Evolutionary conservation across 1,284 basidiomycete genomes (phyloP).

Genomic region (Ganoderma lingzhi): DNA sequence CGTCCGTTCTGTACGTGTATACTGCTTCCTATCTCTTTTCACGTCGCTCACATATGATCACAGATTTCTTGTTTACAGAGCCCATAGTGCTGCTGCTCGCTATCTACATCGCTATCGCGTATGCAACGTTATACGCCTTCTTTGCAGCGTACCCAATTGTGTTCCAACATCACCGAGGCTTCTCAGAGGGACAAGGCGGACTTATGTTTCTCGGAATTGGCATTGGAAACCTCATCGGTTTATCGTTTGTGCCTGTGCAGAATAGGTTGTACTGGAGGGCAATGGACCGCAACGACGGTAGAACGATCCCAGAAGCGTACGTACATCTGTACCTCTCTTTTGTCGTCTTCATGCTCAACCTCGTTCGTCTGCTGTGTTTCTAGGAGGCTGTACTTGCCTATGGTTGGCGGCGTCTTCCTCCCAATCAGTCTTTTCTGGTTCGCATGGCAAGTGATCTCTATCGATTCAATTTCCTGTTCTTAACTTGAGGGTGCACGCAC

Average conservation of each 20-base stretch:
- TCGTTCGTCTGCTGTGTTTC: constrained; percentile 19
- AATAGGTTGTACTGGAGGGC: constrained; percentile 64
- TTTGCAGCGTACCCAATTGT: constrained; percentile 71
- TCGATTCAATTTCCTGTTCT: neutral
- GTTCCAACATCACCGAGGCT: constrained; percentile 66
- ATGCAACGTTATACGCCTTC: constrained; percentile 65
- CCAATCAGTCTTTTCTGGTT: constrained; percentile 75
- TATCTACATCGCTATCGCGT: constrained; percentile 74
- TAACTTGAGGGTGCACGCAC: neutral
- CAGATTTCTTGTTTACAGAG: constrained; percentile 72
- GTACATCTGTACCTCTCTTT: constrained; percentile 31
- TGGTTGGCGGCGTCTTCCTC: constrained; percentile 60
- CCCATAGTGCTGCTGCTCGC: constrained; percentile 74
- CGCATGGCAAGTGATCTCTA: constrained; percentile 46
- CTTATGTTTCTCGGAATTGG: constrained; percentile 75
- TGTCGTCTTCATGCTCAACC: neutral
- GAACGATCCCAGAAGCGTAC: constrained; percentile 68
- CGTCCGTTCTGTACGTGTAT: constrained; percentile 63
- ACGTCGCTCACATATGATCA: neutral
- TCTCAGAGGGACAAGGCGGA: constrained; percentile 65
- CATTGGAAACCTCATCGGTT: constrained; percentile 62
- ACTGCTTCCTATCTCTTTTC: neutral
- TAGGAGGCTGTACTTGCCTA: constrained; percentile 66
- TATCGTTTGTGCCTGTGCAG: constrained; percentile 60
- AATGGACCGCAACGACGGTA: constrained; percentile 56